Evolutionary conservation across 1,139 yeast species (phyloP).

Genomic region (Magnusiomyces suaveolens): DNA sequence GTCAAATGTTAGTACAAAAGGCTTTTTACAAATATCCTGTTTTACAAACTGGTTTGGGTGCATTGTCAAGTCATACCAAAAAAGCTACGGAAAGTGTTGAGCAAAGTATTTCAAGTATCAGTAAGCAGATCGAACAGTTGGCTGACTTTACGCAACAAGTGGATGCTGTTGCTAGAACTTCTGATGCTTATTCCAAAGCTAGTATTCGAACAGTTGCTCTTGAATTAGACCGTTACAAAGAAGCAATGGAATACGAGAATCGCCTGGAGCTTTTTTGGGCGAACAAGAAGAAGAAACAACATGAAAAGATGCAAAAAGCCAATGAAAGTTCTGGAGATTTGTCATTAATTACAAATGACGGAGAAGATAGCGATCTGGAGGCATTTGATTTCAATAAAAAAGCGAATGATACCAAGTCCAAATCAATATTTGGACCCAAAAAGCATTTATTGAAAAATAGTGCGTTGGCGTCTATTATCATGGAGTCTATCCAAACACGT

Average conservation of each 20-base stretch:
- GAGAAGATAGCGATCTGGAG: background rate
- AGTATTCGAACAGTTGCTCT: background rate
- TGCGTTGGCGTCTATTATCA: slow-evolving; percentile 5
- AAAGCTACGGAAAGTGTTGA: background rate
- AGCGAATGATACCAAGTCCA: background rate
- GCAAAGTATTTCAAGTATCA: background rate
- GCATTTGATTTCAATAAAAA: background rate
- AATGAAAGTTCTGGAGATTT: slow-evolving; percentile 9
- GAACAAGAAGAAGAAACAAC: slow-evolving; percentile 1
- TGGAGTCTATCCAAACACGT: slow-evolving; percentile 3
- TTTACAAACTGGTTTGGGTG: slow-evolving; percentile 1
- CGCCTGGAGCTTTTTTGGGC: slow-evolving; percentile 23
- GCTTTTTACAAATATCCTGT: background rate
- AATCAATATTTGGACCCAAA: background rate
- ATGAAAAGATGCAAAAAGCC: slow-evolving; percentile 16
- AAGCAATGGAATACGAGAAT: background rate
- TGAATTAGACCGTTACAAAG: background rate
- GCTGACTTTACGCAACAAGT: slow-evolving; percentile 1
- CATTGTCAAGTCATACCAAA: background rate
- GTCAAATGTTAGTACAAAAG: slow-evolving; percentile 8
- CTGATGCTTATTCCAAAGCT: background rate
- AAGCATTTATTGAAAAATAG: slow-evolving; percentile 3
- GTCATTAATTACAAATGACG: background rate
- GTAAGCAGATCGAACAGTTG: background rate
- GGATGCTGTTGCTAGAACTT: background rate